Percentiles rank a stretch among this genome's conserved stretches.
These are phyloP conservation scores for Cudoniella acicularis DNA, from an alignment of 495 filamentous ascomycete genomes.

Conservation along the genomic window DNA sequence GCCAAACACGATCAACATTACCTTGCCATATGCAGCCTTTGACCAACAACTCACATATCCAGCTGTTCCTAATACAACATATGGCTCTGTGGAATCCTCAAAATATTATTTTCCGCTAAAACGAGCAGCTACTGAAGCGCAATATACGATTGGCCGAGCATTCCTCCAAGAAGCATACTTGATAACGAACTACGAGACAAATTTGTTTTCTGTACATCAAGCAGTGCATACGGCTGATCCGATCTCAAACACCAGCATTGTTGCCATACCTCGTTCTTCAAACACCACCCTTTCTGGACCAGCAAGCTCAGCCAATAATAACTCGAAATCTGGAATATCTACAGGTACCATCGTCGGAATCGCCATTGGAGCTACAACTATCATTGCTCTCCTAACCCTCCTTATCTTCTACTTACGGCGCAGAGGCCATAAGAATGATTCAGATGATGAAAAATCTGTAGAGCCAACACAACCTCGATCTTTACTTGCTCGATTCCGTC, in stretches of 20 bases:
- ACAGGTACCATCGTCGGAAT: slow-evolving; percentile 40
- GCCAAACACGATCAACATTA: slow-evolving; percentile 57
- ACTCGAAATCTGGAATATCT: slow-evolving; percentile 55
- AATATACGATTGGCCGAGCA: slow-evolving; percentile 61
- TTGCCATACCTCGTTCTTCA: slow-evolving; percentile 41
- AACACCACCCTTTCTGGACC: slow-evolving; percentile 43
- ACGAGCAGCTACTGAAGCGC: slow-evolving; percentile 43
- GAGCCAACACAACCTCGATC: not conserved
- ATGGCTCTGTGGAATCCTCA: slow-evolving; percentile 31
- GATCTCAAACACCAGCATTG: slow-evolving; percentile 40
- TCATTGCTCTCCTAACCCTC: not conserved
- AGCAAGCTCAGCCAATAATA: slow-evolving; percentile 15
- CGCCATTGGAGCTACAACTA: slow-evolving; percentile 32
- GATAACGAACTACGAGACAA: slow-evolving; percentile 61
- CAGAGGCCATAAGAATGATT: not conserved
- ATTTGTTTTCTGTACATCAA: slow-evolving; percentile 56
- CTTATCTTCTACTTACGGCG: slow-evolving; percentile 2
- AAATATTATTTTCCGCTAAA: slow-evolving; percentile 62
- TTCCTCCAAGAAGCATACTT: slow-evolving; percentile 72
- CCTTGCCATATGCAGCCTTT: slow-evolving; percentile 61
- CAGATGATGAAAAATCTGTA: slow-evolving; percentile 10
- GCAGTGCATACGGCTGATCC: slow-evolving; percentile 48
- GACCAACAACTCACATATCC: slow-evolving; percentile 56
- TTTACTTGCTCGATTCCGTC: slow-evolving; percentile 11
- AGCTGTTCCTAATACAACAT: slow-evolving; percentile 38